phyloP scores from a whole-genome alignment of 139 green algal species.

The Coelastrella sp. region DNA sequence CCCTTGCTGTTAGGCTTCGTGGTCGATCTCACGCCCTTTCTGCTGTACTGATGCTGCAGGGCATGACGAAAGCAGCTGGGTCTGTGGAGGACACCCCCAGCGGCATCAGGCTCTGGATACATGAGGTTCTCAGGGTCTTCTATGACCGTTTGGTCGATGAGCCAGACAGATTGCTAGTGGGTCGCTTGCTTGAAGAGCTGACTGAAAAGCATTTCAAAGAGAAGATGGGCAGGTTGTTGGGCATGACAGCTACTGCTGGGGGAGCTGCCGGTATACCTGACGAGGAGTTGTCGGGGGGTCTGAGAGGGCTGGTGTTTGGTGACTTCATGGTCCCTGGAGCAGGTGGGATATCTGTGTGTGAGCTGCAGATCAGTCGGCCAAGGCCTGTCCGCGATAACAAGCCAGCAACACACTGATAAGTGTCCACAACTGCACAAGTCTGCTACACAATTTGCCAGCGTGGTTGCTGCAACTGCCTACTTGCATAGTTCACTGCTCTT shows the following conservation, averaged over 20 bases:
- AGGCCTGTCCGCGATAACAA: background rate
- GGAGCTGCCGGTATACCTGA: constrained; percentile 50
- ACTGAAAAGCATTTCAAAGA: constrained; percentile 84
- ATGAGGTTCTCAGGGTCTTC: constrained; percentile 85
- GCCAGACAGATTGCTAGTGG: constrained; percentile 68
- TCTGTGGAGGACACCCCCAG: constrained; percentile 45
- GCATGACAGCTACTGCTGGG: constrained; percentile 33
- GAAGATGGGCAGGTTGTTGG: constrained; percentile 68
- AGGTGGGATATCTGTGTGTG: background rate
- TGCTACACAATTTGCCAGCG: background rate
- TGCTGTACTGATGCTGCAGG: constrained; percentile 46
- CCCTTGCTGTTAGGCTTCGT: background rate
- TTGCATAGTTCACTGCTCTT: background rate
- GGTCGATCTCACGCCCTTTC: background rate
- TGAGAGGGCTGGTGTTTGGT: constrained; percentile 79
- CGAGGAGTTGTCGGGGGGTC: constrained; percentile 52
- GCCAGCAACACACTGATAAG: background rate
- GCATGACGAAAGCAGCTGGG: constrained; percentile 75
- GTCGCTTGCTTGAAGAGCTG: constrained; percentile 58
- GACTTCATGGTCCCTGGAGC: constrained; percentile 84
- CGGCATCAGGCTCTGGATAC: constrained; percentile 78
- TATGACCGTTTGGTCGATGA: constrained; percentile 82
- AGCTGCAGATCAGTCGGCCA: background rate
- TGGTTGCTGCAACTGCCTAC: background rate
- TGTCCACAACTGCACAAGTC: no score